These are phyloP conservation scores for Dendrocalamus sinicus DNA, from an alignment of 176 grass and related monocot genomes.

Conservation along the genomic window DNA sequence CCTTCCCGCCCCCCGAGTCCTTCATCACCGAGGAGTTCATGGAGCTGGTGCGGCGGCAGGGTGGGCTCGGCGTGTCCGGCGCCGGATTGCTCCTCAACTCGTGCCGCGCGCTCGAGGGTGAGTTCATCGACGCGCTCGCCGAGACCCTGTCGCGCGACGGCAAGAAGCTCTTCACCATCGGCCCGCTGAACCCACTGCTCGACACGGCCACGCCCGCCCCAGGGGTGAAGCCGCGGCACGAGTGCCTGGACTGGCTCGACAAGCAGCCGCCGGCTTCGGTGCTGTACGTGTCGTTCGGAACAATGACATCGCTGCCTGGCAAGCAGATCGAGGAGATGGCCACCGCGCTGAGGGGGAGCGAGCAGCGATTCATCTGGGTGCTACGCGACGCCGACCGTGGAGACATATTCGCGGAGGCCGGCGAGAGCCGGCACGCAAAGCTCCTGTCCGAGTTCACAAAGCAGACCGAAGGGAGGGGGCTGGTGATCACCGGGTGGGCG, in stretches of 20 bases:
- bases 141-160: neutral
- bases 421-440: too few species aligned
- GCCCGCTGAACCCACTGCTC: conserved; percentile 39
- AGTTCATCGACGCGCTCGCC: conserved; percentile 29
- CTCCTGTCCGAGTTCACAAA: neutral
- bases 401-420: conserved; percentile 19
- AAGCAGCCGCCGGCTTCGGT: conserved; percentile 38
- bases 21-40: conserved; percentile 28
- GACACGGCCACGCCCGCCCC: neutral
- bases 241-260: conserved; percentile 51
- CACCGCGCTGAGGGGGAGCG: conserved; percentile 21
- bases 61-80: neutral
- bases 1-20: neutral
- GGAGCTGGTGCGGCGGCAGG: neutral
- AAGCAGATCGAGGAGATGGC: conserved; percentile 48
- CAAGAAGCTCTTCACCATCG: conserved; percentile 39
- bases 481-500: conserved; percentile 59
- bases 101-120: conserved; percentile 34
- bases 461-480: conserved; percentile 30
- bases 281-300: conserved; percentile 47
- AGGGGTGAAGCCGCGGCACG: conserved; percentile 6
- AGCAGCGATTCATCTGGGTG: conserved; percentile 53
- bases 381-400: conserved; percentile 48
- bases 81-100: conserved; percentile 42
- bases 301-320: conserved; percentile 26